phyloP scores from a whole-genome alignment of 192 early-diverging fungal genomes.

The Diversispora epigaea region DNA sequence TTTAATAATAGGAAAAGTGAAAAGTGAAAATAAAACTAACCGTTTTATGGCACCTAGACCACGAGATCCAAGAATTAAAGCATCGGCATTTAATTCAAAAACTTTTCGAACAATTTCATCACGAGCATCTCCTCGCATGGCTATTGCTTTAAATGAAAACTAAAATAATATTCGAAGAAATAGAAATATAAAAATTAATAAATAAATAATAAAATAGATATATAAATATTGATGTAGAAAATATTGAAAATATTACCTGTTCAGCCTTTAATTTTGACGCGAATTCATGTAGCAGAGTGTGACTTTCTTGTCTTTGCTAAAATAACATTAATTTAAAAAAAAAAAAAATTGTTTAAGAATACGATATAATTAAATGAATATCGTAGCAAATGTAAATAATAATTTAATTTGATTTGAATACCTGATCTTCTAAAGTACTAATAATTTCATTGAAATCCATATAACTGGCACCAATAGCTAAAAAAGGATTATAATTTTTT shows the following conservation, averaged over 20 bases:
- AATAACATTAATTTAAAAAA: too few species aligned
- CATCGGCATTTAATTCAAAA: slow-evolving; percentile 53
- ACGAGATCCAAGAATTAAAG: slow-evolving; percentile 60
- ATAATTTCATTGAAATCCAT: slow-evolving; percentile 39
- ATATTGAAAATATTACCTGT: slow-evolving; percentile 18
- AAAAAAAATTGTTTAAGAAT: too few species aligned
- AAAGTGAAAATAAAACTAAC: slow-evolving; percentile 12
- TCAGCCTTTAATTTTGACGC: slow-evolving; percentile 31
- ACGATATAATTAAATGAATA: too few species aligned
- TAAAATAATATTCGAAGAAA: not conserved
- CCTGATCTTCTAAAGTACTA: slow-evolving; percentile 37
- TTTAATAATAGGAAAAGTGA: not conserved
- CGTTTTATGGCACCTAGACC: slow-evolving; percentile 57
- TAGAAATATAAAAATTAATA: slow-evolving; percentile 9
- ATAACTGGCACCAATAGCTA: not conserved
- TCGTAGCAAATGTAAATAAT: too few species aligned
- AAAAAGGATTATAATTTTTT: not conserved
- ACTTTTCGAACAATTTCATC: slow-evolving; percentile 62
- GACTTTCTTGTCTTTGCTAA: slow-evolving; percentile 31
- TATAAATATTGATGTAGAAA: not conserved
- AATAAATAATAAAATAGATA: not conserved
- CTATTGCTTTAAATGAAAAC: slow-evolving; percentile 51
- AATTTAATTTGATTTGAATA: not conserved
- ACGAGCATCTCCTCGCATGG: slow-evolving; percentile 62
- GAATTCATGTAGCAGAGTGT: slow-evolving; percentile 36